Evolutionary conservation across 352 stramenopile species (phyloP), one percentile per base, ranked within the genome.

Genomic region (Globisporangium camurandrum): DNA sequence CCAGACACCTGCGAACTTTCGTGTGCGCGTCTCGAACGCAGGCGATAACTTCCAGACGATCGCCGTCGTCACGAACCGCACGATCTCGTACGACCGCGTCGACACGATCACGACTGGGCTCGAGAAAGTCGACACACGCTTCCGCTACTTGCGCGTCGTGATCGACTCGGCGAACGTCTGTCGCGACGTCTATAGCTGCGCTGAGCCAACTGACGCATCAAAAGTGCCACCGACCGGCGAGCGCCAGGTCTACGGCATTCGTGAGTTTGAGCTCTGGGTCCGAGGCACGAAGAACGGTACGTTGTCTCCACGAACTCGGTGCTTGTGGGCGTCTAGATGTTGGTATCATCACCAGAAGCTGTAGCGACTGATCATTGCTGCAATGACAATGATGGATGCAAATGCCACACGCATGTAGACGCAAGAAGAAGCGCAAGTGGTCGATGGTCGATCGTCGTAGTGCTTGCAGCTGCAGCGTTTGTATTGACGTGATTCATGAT

Each of bases 221-320:
- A 59, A 46, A 16, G 57, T 42, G n/a, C 61, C 44, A 27, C 38
- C 44, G 31, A 77, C 67, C 1, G 67, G 70, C 57, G 77, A 87
- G 59, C 75, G 71, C n/a, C 59, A 75, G 33, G 61, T 92, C 34
- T 92, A 88, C 57, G 78, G 77, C 46, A 86, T 92, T 41, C 75
- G 77, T 19, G 75, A 92, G 64, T 56, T 92, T 17, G 80, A 92
- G 49, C 53, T 92, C 26, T 91, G 78, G 75, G 70, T 69, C 8
- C 71, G 62, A 30, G 67, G 69, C 31, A 62, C 49, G 17, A 83
- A 73, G 51, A 89, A 69, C 59, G 69, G 62, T 67, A 49, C 43
- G 48, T 41, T 12, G 37, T 16, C 8, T n/a, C n/a, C n/a, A n/a
- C n/a, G n/a, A n/a, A n/a, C n/a, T n/a, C n/a, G n/a, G n/a, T n/a